phyloP scores from a whole-genome alignment of 2,329 filamentous ascomycete genomes.

The Sarocladium kiliense region DNA sequence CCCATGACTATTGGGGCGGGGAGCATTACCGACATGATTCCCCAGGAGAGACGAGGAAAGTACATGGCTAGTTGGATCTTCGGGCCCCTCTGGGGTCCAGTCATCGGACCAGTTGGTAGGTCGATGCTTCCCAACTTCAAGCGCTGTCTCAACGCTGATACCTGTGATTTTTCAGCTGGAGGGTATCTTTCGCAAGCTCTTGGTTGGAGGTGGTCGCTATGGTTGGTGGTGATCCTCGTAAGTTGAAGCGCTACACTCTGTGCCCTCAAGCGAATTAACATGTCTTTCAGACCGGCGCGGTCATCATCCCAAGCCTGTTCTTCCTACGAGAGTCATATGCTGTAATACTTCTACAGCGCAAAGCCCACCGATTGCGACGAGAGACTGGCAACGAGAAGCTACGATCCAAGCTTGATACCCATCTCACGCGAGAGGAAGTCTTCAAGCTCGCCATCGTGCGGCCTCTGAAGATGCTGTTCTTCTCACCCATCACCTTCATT shows the following conservation, averaged over 20 bases:
- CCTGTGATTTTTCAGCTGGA: constrained; percentile 37
- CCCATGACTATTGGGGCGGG: constrained; percentile 44
- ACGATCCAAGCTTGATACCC: not conserved
- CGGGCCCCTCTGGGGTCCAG: constrained; percentile 44
- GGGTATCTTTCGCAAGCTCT: constrained; percentile 36
- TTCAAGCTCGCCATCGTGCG: constrained; percentile 3
- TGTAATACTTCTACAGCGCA: constrained; percentile 32
- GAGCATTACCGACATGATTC: constrained; percentile 45
- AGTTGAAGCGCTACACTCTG: constrained; percentile 14
- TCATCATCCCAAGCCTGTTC: constrained; percentile 24
- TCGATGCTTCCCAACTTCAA: not conserved
- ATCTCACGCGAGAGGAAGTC: not conserved
- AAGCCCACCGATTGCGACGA: constrained; percentile 34
- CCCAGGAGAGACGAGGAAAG: constrained; percentile 39
- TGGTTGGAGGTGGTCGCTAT: constrained; percentile 50
- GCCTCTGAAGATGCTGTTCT: constrained; percentile 40
- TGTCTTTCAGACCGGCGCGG: constrained; percentile 21
- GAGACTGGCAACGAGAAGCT: constrained; percentile 30
- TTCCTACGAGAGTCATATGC: constrained; percentile 39
- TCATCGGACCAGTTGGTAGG: constrained; percentile 41
- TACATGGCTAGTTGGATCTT: constrained; percentile 43
- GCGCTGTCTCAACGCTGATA: constrained; percentile 1
- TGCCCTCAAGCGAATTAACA: not conserved
- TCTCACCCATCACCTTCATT: constrained; percentile 37
- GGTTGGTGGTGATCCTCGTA: constrained; percentile 40